These are phyloP conservation scores for Magnolia changhungtana DNA, from an alignment of 164 flowering plant species.

Conservation along the genomic window DNA sequence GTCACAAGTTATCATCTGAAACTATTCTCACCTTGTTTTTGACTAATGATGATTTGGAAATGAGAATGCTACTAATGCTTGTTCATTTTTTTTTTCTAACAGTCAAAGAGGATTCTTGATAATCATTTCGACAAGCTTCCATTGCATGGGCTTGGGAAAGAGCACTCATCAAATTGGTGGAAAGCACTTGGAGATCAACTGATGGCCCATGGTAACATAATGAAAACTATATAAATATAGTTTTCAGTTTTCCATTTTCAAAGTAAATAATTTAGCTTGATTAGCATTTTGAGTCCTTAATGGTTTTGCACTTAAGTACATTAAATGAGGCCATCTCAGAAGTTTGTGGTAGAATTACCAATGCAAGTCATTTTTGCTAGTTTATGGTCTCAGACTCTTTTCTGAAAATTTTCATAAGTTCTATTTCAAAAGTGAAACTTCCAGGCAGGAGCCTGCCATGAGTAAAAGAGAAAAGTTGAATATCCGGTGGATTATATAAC, in stretches of 20 bases:
- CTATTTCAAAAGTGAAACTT: no score
- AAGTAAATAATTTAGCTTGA: neutral
- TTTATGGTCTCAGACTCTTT: no score
- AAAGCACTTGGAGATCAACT: slow-evolving; percentile 47
- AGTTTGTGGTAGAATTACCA: no score
- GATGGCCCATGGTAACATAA: slow-evolving; percentile 39
- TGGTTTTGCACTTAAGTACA: no score
- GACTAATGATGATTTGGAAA: neutral
- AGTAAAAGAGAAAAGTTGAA: no score
- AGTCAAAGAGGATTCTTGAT: slow-evolving; percentile 52
- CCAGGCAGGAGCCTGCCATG: no score
- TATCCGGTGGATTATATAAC: no score
- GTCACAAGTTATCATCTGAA: no score
- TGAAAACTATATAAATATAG: neutral
- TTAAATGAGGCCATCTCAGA: no score
- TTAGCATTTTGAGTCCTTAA: neutral
- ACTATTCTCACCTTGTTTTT: neutral
- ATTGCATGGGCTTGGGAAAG: slow-evolving; percentile 58
- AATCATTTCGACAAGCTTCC: slow-evolving; percentile 52
- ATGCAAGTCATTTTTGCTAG: no score
- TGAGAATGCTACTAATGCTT: neutral
- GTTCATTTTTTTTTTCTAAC: slow-evolving; percentile 7
- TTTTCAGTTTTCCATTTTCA: neutral
- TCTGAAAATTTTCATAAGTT: no score
- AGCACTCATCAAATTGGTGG: slow-evolving; percentile 57